Evolutionary conservation across 2,329 filamentous ascomycete genomes (phyloP), one percentile per base, ranked within the genome.

Genomic region (Ophiostoma australiae): DNA sequence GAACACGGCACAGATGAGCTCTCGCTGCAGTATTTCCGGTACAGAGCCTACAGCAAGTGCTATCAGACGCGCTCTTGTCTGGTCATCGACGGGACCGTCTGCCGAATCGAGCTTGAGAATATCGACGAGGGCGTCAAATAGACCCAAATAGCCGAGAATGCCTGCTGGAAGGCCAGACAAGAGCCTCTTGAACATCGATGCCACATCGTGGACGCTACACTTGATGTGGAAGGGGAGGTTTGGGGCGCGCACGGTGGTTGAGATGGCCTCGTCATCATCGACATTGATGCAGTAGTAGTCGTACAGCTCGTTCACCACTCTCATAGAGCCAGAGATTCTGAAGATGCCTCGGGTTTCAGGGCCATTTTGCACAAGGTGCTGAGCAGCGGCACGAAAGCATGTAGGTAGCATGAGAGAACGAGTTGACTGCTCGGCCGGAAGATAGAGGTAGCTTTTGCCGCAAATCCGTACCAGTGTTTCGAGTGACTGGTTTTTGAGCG

Each of bases 1-100:
- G 76, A 91, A 89, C 0, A 91, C 87, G 23, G 87, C 86, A 73
- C 86, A 90, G 63, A 91, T 88, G 3, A 91, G 79, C 67, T 90
- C 87, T 33, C 88, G 82, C 61, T 87, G 84, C 72, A 86, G 87
- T 70, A 84, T 84, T 0, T 87, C 90, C 70, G 82, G 81, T n/a
- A 90, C 79, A 0, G 86, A 86, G 1, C 83, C 82, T 61, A 91
- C 83, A 8, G 87, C 87, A 44, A 91, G 79, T 1, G 89, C 88
- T 73, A 91, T 89, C 3, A 91, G 81, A n/a, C 87, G 82, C 8
- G 88, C 87, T n/a, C 86, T 83, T 17, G 89, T 78, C 73, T 84
- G 86, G 48, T 80, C 85, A 72, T 86, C 82, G 74, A 86, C 87
- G 0, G 85, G 86, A 70, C 81, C 79, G 17, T 39, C 83, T 0